A percentile compares a stretch with the other conserved stretches of the same genome.
phyloP scores from a whole-genome alignment of 345 rosid species.

The Eucalyptus guilfoylei region DNA sequence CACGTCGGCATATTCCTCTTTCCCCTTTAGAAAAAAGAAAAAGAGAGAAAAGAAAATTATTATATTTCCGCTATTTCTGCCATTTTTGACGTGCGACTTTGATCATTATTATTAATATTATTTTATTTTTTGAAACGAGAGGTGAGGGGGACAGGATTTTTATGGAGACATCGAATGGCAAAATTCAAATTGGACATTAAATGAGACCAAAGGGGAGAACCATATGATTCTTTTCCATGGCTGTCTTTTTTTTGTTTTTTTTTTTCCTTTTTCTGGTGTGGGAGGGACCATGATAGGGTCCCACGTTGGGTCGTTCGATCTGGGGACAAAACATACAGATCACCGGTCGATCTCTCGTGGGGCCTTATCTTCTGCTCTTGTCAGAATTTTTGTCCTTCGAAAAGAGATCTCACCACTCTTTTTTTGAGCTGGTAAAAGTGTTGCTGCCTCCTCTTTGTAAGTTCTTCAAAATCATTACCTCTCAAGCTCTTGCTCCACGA shows the following conservation, averaged over 20 bases:
- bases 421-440: background rate
- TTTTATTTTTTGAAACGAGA: background rate
- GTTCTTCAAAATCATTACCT: background rate
- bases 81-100: too few relatives aligned
- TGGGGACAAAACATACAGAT: constrained; percentile 11
- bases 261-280: background rate
- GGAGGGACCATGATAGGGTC: background rate
- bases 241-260: background rate
- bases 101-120: too few relatives aligned
- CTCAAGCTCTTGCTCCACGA: background rate
- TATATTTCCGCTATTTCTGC: background rate
- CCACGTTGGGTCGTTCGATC: constrained; percentile 19
- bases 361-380: background rate
- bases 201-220: background rate
- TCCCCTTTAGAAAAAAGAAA: background rate
- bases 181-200: background rate
- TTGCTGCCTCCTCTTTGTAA: background rate
- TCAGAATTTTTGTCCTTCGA: background rate
- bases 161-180: background rate
- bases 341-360: background rate
- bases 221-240: background rate
- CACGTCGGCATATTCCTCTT: background rate
- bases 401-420: background rate
- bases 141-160: background rate
- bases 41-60: background rate